phyloP scores from a whole-genome alignment of 2,329 filamentous ascomycete genomes.

The Diplocarpon mali region DNA sequence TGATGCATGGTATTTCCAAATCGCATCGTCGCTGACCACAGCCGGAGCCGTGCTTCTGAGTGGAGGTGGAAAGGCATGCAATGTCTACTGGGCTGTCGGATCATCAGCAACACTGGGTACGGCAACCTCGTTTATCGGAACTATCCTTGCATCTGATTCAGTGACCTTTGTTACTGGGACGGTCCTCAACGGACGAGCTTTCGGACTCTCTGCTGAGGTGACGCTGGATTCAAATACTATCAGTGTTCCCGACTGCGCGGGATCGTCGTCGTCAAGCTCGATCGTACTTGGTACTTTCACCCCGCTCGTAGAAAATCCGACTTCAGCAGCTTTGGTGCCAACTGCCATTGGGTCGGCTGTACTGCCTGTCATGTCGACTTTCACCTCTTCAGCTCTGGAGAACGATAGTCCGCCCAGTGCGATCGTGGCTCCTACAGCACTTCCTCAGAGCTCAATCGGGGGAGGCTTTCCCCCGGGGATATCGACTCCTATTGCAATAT shows the following conservation, averaged over 20 bases:
- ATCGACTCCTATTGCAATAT: too few relatives aligned
- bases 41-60: neutral
- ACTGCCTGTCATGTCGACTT: neutral
- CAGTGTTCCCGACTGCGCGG: neutral
- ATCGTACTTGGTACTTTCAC: neutral
- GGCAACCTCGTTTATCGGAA: slow-evolving; percentile 4
- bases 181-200: neutral
- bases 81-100: slow-evolving; percentile 8
- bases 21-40: slow-evolving; percentile 1
- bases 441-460: too few relatives aligned
- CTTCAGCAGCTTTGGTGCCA: neutral
- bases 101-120: slow-evolving; percentile 7
- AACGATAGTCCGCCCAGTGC: too few relatives aligned
- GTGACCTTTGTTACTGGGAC: slow-evolving; percentile 3
- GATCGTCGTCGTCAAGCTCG: neutral
- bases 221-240: slow-evolving; percentile 5
- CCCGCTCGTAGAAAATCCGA: neutral
- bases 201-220: slow-evolving; percentile 2
- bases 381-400: neutral
- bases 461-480: too few relatives aligned
- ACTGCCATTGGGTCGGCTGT: neutral
- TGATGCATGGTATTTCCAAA: slow-evolving; percentile 8
- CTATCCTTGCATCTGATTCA: slow-evolving; percentile 4
- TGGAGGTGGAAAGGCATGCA: neutral
- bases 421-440: too few relatives aligned